phyloP scores from a whole-genome alignment of 495 filamentous ascomycete genomes.

The Penicillium manginii region DNA sequence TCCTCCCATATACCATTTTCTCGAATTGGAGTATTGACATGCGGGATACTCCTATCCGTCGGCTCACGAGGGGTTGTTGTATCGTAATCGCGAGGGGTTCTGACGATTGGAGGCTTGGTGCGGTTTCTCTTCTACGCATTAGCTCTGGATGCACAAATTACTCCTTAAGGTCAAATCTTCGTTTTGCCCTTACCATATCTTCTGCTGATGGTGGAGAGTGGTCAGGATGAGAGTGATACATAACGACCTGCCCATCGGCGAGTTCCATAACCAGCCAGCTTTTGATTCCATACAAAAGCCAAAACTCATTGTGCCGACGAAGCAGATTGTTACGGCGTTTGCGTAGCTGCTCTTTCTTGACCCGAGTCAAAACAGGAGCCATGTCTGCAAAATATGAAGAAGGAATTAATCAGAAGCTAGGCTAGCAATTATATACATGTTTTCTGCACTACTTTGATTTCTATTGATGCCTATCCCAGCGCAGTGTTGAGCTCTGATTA shows the following conservation, averaged over 20 bases:
- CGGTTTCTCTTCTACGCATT: neutral
- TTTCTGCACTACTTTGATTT: neutral
- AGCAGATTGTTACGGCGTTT: slow-evolving; percentile 26
- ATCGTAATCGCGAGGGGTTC: neutral
- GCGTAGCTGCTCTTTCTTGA: slow-evolving; percentile 24
- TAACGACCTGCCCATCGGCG: slow-evolving; percentile 8
- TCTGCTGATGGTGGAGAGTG: neutral
- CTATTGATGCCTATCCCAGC: neutral
- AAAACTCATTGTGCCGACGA: slow-evolving; percentile 22
- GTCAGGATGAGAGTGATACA: slow-evolving; percentile 11
- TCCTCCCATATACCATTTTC: neutral
- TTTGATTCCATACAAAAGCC: slow-evolving; percentile 19
- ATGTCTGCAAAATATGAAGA: neutral
- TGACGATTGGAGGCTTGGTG: neutral
- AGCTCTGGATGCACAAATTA: neutral
- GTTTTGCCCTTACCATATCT: slow-evolving; percentile 5
- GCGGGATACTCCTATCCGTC: neutral
- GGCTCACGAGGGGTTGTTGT: neutral
- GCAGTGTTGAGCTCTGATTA: neutral
- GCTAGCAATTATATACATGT: neutral
- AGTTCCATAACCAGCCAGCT: slow-evolving; percentile 14
- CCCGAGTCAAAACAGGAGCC: slow-evolving; percentile 6
- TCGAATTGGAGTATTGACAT: neutral
- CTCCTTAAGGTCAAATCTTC: neutral
- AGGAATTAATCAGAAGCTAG: neutral